Conservation (phyloP, 306 rosid genomes). For the Arachis hypogaea region DNA sequence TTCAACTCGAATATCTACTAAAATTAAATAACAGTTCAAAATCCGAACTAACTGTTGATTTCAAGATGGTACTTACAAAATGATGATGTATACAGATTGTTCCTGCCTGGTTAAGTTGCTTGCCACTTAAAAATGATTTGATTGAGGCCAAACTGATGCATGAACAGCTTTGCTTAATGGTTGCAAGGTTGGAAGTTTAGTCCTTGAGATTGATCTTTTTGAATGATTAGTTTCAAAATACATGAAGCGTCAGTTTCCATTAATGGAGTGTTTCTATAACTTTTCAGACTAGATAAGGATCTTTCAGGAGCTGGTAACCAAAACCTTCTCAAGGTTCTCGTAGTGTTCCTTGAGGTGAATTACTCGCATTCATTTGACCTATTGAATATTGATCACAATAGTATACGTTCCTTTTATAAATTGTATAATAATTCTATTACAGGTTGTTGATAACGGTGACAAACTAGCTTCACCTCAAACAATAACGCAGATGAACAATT, state of each 20-base stretch:
- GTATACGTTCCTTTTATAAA: not conserved
- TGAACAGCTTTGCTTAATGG: slow-evolving; percentile 49
- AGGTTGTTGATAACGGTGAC: slow-evolving; percentile 43
- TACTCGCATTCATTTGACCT: not conserved
- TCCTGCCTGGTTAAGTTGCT: slow-evolving; percentile 50
- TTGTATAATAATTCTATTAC: slow-evolving; percentile 17
- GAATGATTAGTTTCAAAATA: not conserved
- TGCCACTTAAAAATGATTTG: slow-evolving; percentile 46
- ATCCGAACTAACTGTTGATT: not conserved
- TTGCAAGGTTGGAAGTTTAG: slow-evolving; percentile 41
- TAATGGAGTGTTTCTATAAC: slow-evolving; percentile 1
- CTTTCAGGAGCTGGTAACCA: slow-evolving; percentile 43
- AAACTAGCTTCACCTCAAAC: slow-evolving; percentile 44
- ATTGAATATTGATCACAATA: slow-evolving; percentile 1
- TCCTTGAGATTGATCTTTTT: not conserved
- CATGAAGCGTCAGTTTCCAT: slow-evolving; percentile 14
- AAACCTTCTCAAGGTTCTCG: slow-evolving; percentile 40
- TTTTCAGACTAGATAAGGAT: slow-evolving; percentile 48
- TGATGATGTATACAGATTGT: slow-evolving; percentile 35
- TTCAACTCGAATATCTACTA: not conserved
- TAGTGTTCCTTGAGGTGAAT: slow-evolving; percentile 48
- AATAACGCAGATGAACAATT: slow-evolving; percentile 34
- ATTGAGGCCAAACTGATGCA: slow-evolving; percentile 52
- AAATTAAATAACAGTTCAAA: too few relatives aligned
- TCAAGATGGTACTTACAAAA: slow-evolving; percentile 15